phyloP scores from a whole-genome alignment of 805 yeast species.

The Kluyveromyces starmeri region DNA sequence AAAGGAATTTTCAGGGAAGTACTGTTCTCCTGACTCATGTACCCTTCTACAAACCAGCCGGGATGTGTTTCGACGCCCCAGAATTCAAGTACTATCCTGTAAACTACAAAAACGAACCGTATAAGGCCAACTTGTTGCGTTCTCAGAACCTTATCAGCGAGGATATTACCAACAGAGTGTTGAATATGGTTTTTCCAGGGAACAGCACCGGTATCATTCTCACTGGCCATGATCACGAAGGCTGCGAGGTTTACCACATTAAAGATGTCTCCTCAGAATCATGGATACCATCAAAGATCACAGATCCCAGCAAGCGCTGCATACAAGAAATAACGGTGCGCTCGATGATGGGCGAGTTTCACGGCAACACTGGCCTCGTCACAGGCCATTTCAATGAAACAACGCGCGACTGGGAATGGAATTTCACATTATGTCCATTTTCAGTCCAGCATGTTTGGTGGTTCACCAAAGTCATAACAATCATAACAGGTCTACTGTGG shows the following conservation, averaged over 20 bases:
- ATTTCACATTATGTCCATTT: constrained; percentile 70
- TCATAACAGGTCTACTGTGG: constrained; percentile 33
- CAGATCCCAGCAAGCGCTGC: constrained; percentile 24
- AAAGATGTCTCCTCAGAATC: constrained; percentile 31
- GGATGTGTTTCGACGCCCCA: constrained; percentile 85
- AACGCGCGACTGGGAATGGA: constrained; percentile 49
- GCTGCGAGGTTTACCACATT: constrained; percentile 69
- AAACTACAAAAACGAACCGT: constrained; percentile 49
- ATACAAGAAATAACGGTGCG: constrained; percentile 77
- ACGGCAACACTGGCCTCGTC: constrained; percentile 80
- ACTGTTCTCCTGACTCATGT: constrained; percentile 82
- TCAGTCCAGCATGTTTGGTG: constrained; percentile 92
- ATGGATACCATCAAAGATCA: constrained; percentile 50
- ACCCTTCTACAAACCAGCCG: constrained; percentile 75
- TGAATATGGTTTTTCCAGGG: constrained; percentile 63
- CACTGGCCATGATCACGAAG: constrained; percentile 96
- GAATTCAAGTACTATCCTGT: constrained; percentile 49
- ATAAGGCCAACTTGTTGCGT: constrained; percentile 60
- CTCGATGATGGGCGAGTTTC: constrained; percentile 94
- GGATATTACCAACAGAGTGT: constrained; percentile 56
- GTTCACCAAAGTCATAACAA: constrained; percentile 56
- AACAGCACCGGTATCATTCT: constrained; percentile 67
- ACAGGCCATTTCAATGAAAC: constrained; percentile 55
- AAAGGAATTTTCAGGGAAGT: constrained; percentile 57
- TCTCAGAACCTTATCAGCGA: constrained; percentile 78